Evolutionary conservation across 1,139 yeast genomes (phyloP), one percentile per base, ranked within the genome.

Genomic region (Pichia inconspicua): DNA sequence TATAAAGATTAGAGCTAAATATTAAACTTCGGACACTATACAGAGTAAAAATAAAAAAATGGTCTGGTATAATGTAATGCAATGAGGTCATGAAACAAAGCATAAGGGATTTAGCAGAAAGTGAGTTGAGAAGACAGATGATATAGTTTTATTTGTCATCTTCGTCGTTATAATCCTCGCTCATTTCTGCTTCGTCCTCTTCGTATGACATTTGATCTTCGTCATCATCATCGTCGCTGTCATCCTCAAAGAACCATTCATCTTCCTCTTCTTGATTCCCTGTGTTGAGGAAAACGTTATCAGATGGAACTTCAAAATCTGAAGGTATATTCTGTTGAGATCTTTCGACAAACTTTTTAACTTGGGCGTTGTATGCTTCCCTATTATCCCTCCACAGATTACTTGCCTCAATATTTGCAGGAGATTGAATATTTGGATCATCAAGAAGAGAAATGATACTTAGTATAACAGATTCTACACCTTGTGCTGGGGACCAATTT

Each of bases 401-500:
- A 30, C 95, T 86, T 22, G 97, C 97, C 65, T 90, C 97, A 46
- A 90, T 90, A 65, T 90, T 90, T 7, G 97, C 97, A 3, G 97
- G 97, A 1, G 95, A 84, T 64, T 89, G 96, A 53, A 62, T 61
- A 67, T 90, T 90, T 48, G 97, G 97, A 66, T 90, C 97, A 62
- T 89, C 95, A 59, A 90, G 75, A 50, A 90, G 74, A 6, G 96
- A 87, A 37, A 90, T 86, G 58, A 90, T 90, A 43, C 95, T 85
- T 53, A 90, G 84, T 60, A 90, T 76, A 11, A 90, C 96, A 40
- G 87, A 75, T 67, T 90, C 97, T 10, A 88, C 97, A 14, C 95
- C 84, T 69, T 90, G 97, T 3, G 95, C 97, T 0, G 97, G 97
- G 41, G 92, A 80, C 97, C 97, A 90, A 25, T 90, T 85, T 66